Evolutionary conservation across 805 yeast genomes (phyloP).

Genomic region (Yarrowia bubula): DNA sequence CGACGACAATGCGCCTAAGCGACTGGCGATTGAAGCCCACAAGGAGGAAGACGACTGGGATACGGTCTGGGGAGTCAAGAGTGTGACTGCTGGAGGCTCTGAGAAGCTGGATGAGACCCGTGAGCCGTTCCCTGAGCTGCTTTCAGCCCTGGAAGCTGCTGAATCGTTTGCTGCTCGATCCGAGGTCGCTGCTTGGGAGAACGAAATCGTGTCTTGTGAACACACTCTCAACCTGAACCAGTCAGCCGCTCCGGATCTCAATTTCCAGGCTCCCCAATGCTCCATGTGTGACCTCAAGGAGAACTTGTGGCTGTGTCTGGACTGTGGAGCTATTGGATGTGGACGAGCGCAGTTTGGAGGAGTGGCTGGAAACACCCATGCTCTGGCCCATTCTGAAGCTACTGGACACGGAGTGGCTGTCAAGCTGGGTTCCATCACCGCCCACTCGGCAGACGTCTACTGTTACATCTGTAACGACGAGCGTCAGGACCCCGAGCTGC

Average conservation of each 20-base stretch:
- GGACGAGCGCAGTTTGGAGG: conserved; percentile 95
- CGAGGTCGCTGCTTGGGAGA: conserved; percentile 89
- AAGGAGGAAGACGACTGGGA: conserved; percentile 63
- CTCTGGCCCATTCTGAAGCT: conserved; percentile 63
- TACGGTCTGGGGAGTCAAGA: conserved; percentile 45
- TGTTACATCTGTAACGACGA: conserved; percentile 91
- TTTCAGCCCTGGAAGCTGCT: conserved; percentile 51
- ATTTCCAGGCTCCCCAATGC: conserved; percentile 36
- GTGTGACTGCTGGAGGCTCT: conserved; percentile 29
- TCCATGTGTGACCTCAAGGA: conserved; percentile 51
- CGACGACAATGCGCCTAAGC: conserved; percentile 41
- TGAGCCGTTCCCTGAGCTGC: conserved; percentile 38
- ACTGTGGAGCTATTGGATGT: conserved; percentile 90
- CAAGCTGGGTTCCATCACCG: conserved; percentile 82
- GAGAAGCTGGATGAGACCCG: conserved; percentile 38
- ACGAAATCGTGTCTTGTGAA: conserved; percentile 74
- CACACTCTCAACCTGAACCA: conserved; percentile 65
- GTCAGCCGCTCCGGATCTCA: conserved; percentile 24
- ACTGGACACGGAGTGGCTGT: conserved; percentile 78
- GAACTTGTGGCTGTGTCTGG: conserved; percentile 89
- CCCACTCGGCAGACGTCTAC: conserved; percentile 73
- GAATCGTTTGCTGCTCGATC: conserved; percentile 59
- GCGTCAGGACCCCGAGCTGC: conserved; percentile 64
- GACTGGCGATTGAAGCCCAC: conserved; percentile 63
- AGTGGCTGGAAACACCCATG: conserved; percentile 91